Percentiles rank a stretch among this genome's conserved stretches.
phyloP scores from a whole-genome alignment of 2,329 filamentous ascomycete species.

The Exophiala viscosa region DNA sequence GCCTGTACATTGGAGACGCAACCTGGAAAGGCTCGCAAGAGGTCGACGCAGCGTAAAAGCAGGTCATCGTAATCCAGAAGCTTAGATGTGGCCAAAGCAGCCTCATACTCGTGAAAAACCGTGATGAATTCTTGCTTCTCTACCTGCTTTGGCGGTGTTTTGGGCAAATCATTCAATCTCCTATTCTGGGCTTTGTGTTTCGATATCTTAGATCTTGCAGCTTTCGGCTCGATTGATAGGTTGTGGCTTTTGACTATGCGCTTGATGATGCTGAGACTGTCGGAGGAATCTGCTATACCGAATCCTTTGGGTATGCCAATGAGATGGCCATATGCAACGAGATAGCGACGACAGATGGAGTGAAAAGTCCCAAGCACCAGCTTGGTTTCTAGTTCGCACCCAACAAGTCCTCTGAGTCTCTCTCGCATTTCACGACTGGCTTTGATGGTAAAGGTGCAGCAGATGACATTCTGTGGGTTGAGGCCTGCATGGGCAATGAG shows the following conservation, averaged over 20 bases:
- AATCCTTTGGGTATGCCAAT: conserved; percentile 82
- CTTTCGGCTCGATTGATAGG: conserved; percentile 64
- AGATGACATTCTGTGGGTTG: conserved; percentile 81
- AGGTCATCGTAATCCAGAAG: conserved; percentile 93
- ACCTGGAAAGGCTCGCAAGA: conserved; percentile 67
- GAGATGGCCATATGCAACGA: conserved; percentile 75
- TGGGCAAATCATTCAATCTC: conserved; percentile 40
- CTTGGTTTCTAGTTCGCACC: conserved; percentile 67
- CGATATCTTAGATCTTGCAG: conserved; percentile 72
- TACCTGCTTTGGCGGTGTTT: conserved; percentile 34
- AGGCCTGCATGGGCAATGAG: conserved; percentile 69
- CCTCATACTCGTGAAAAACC: conserved; percentile 72
- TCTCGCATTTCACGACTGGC: conserved; percentile 91
- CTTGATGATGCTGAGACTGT: conserved; percentile 72
- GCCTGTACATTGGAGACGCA: conserved; percentile 88
- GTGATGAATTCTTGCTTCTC: conserved; percentile 64
- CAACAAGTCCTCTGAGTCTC: conserved; percentile 76
- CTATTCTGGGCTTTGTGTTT: conserved; percentile 57
- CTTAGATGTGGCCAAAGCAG: conserved; percentile 69
- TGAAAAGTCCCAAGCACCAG: conserved; percentile 92
- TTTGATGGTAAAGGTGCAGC: conserved; percentile 96
- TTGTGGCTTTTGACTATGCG: conserved; percentile 75
- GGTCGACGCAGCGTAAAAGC: conserved; percentile 73
- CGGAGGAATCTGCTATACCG: conserved; percentile 81
- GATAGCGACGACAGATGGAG: conserved; percentile 80